These are phyloP conservation scores for Polytrichum commune DNA, from an alignment of 225 moss, liverwort and hornwort genomes.

Conservation along the genomic window DNA sequence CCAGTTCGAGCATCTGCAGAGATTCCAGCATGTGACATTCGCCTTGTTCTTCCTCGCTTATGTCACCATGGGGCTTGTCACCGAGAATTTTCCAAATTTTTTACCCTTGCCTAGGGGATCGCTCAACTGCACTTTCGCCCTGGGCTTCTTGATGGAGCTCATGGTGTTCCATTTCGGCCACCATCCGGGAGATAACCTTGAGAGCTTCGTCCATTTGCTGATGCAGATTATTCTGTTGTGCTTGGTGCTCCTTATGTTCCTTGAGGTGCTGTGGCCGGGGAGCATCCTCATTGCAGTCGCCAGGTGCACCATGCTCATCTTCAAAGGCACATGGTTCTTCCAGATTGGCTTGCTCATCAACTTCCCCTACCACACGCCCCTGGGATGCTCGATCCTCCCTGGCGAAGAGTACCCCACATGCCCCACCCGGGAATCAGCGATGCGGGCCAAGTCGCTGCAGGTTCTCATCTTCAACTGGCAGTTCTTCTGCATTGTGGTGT, in stretches of 20 bases:
- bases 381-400: slow-evolving; percentile 47
- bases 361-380: slow-evolving; percentile 44
- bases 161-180: slow-evolving; percentile 86
- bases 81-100: slow-evolving; percentile 35
- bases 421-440: slow-evolving; percentile 18
- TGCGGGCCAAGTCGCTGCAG: slow-evolving; percentile 75
- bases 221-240: slow-evolving; percentile 68
- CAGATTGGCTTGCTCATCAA: slow-evolving; percentile 75
- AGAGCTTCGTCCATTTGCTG: slow-evolving; percentile 78
- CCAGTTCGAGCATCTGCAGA: slow-evolving; percentile 49
- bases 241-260: slow-evolving; percentile 64
- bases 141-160: slow-evolving; percentile 79
- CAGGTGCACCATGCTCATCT: slow-evolving; percentile 58
- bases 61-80: slow-evolving; percentile 41
- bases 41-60: slow-evolving; percentile 71
- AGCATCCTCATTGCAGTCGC: slow-evolving; percentile 56
- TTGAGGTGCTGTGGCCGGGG: slow-evolving; percentile 54
- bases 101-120: slow-evolving; percentile 62
- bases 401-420: slow-evolving; percentile 60
- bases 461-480: slow-evolving; percentile 68
- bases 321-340: slow-evolving; percentile 89
- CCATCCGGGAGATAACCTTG: slow-evolving; percentile 69
- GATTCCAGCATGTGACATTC: slow-evolving; percentile 83
- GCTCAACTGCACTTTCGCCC: slow-evolving; percentile 66
- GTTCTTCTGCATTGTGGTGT: slow-evolving; percentile 39